phyloP scores from a whole-genome alignment of 2,329 filamentous ascomycete species.

The Exophiala aquamarina region DNA sequence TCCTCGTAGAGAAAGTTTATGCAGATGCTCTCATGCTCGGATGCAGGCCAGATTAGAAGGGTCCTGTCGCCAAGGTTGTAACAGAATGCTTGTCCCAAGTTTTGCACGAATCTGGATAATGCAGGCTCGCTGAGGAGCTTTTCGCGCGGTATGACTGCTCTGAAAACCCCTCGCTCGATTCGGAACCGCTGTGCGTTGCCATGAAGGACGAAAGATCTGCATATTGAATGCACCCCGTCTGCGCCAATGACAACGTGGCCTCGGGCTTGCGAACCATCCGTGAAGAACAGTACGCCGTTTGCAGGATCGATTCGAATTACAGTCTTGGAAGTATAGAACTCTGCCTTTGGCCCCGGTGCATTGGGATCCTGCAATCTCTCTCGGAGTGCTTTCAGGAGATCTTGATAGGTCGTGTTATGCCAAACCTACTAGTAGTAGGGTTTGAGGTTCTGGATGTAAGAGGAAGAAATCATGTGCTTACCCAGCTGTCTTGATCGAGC shows the following conservation, averaged over 20 bases:
- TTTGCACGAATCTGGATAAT: conserved; percentile 38
- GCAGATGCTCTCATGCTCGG: conserved; percentile 6
- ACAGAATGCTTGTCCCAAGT: conserved; percentile 33
- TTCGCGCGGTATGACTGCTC: conserved; percentile 54
- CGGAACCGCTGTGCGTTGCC: conserved; percentile 15
- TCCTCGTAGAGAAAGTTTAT: conserved; percentile 16
- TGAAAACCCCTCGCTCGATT: conserved; percentile 47
- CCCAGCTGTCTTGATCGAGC: conserved; percentile 8
- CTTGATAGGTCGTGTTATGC: conserved; percentile 16
- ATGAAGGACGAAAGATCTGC: conserved; percentile 32
- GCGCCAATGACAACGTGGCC: conserved; percentile 56
- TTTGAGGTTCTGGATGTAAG: neutral
- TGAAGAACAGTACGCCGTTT: conserved; percentile 42
- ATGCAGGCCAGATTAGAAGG: conserved; percentile 8
- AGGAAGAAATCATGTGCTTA: neutral
- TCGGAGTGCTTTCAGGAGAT: conserved; percentile 5
- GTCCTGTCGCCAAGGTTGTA: conserved; percentile 10
- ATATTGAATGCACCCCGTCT: conserved; percentile 50
- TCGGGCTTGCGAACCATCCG: conserved; percentile 44
- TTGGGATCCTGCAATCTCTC: conserved; percentile 3
- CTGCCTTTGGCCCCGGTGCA: conserved; percentile 3
- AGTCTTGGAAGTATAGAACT: conserved; percentile 1
- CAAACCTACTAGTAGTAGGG: conserved; percentile 3
- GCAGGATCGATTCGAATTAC: conserved; percentile 30
- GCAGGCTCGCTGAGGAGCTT: conserved; percentile 40